Evolutionary conservation across 495 filamentous ascomycete species (phyloP), one percentile per base, ranked within the genome.

Genomic region (Hypoxylon subgilvum): DNA sequence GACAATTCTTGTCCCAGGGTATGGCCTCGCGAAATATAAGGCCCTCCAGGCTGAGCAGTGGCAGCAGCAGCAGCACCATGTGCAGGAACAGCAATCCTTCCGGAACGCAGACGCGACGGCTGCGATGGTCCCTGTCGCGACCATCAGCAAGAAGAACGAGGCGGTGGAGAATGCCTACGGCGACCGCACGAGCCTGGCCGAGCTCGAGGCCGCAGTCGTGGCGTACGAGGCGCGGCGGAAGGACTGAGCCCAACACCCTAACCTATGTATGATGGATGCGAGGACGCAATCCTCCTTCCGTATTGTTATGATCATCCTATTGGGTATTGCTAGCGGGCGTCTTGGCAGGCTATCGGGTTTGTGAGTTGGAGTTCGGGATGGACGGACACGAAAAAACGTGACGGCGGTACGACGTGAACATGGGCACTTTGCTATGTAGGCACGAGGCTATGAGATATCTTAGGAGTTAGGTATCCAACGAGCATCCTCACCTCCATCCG

Each of bases 121-220:
- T 5, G 65, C 66, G 16, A 21, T 54, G 18, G 65, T 52, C 10
- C 21, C 36, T 23, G 69, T 68, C 40, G 49, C 53, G 9, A 69
- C 48, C 22, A 56, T 63, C 35, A 53, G 64, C 7, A 27, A 39
- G 18, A 64, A 62, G 25, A 61, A 65, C 28, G 61, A 63, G 27
- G 64, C 53, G 7, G 48, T 79, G 43, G 72, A 74, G 72, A 79
- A 86, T 23, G 82, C 84, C 1, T 86, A 85, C 32, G 83, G 83
- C n/a, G 81, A 82, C 52, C 79, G 84, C 45, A 72, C 73, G 4
- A 83, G 76, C 58, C 41, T 86, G 12, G 72, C 79, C 14, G 83
- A 82, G 69, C 69, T 86, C 30, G 79, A 85, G 61, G 72, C 79
- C 6, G 84, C 84, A n/a, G 68, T 86, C 44, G 69, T 73, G n/a